Conservation (phyloP, 2,329 filamentous ascomycete species). For the Chaetomium strumarium region DNA sequence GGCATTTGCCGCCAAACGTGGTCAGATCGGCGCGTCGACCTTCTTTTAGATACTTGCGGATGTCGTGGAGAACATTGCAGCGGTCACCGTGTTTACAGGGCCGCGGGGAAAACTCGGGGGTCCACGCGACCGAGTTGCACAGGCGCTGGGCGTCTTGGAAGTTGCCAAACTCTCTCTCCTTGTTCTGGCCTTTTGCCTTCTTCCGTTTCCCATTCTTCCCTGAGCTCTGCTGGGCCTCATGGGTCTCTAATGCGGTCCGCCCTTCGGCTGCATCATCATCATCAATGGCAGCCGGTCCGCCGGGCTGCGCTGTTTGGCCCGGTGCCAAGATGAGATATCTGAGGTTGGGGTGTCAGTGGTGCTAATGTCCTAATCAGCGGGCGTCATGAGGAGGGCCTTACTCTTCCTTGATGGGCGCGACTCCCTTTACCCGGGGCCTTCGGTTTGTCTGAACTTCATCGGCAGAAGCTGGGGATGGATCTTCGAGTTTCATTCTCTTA, state of each 20-base stretch:
- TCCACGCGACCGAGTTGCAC: slow-evolving; percentile 66
- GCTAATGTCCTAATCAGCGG: too few relatives aligned
- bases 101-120: slow-evolving; percentile 74
- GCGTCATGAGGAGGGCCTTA: neutral
- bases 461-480: slow-evolving; percentile 13
- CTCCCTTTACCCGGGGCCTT: slow-evolving; percentile 42
- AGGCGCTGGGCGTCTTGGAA: slow-evolving; percentile 72
- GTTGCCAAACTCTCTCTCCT: slow-evolving; percentile 70
- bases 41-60: slow-evolving; percentile 77
- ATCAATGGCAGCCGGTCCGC: slow-evolving; percentile 31
- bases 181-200: slow-evolving; percentile 70
- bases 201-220: slow-evolving; percentile 32
- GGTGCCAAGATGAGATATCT: slow-evolving; percentile 40
- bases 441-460: slow-evolving; percentile 19
- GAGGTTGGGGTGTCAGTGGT: slow-evolving; percentile 5
- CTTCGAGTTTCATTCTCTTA: slow-evolving; percentile 55
- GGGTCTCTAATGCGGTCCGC: slow-evolving; percentile 26
- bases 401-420: slow-evolving; percentile 69
- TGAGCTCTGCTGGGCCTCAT: slow-evolving; percentile 25
- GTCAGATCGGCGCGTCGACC: slow-evolving; percentile 75
- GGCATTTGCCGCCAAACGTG: slow-evolving; percentile 72
- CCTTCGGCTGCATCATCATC: slow-evolving; percentile 48
- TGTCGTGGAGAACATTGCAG: slow-evolving; percentile 77
- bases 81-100: slow-evolving; percentile 72
- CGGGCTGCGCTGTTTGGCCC: slow-evolving; percentile 21